Evolutionary conservation across 225 moss, liverwort and hornwort species (phyloP).

Genomic region (Ulota crispa): DNA sequence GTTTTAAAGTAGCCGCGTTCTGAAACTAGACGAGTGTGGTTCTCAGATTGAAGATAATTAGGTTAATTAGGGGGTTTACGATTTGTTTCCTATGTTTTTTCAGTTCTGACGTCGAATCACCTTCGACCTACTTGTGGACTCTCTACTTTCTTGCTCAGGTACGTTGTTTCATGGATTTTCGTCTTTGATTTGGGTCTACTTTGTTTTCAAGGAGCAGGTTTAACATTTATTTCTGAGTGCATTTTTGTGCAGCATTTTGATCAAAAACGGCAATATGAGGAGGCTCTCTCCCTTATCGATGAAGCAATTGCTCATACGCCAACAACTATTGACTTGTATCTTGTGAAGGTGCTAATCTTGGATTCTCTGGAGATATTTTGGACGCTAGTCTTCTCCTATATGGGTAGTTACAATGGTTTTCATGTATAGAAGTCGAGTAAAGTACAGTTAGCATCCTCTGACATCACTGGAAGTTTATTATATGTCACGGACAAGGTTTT

Average conservation of each 20-base stretch:
- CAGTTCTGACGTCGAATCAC: slow-evolving; percentile 58
- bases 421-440: background rate
- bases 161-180: slow-evolving; percentile 10
- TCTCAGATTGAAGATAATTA: background rate
- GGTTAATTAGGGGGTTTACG: slow-evolving; percentile 7
- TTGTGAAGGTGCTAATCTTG: slow-evolving; percentile 59
- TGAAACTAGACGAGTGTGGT: slow-evolving; percentile 3
- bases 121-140: slow-evolving; percentile 82
- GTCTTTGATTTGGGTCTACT: background rate
- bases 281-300: slow-evolving; percentile 64
- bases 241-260: slow-evolving; percentile 60
- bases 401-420: background rate
- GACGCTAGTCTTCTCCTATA: background rate
- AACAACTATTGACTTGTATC: slow-evolving; percentile 76
- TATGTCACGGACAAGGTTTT: background rate
- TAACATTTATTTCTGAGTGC: background rate
- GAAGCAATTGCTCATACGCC: slow-evolving; percentile 78
- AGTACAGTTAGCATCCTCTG: background rate
- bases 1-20: background rate
- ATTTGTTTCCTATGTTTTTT: background rate
- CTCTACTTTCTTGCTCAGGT: slow-evolving; percentile 77
- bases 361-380: slow-evolving; percentile 1
- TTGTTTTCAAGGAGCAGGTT: slow-evolving; percentile 7
- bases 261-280: slow-evolving; percentile 50
- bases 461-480: background rate